Evolutionary conservation across 2,329 filamentous ascomycete species (phyloP).

Genomic region (Parafenestella ontariensis): DNA sequence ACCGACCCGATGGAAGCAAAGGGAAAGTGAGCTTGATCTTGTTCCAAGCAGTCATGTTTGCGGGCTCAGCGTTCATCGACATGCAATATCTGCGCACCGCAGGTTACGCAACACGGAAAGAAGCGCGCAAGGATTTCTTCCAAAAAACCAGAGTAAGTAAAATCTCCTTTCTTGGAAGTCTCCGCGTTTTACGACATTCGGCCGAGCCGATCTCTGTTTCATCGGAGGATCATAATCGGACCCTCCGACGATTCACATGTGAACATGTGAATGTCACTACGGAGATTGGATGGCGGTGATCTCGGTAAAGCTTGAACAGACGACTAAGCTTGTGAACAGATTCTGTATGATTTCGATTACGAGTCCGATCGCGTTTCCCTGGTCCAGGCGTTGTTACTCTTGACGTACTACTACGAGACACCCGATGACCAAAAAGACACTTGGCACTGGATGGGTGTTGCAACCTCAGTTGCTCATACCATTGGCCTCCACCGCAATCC

Average conservation of each 20-base stretch:
- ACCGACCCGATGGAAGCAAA: slow-evolving; percentile 70
- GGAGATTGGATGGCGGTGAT: neutral
- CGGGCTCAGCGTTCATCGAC: slow-evolving; percentile 86
- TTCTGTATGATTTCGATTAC: slow-evolving; percentile 95
- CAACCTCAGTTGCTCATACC: slow-evolving; percentile 89
- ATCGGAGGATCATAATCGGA: slow-evolving; percentile 4
- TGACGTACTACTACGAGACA: slow-evolving; percentile 98
- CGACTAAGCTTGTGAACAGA: slow-evolving; percentile 53
- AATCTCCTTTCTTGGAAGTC: slow-evolving; percentile 8
- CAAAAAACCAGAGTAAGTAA: slow-evolving; percentile 79
- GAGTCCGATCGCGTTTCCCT: slow-evolving; percentile 88
- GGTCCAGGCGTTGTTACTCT: slow-evolving; percentile 85
- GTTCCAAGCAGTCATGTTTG: slow-evolving; percentile 95
- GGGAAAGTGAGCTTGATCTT: slow-evolving; percentile 82
- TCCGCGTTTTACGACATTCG: slow-evolving; percentile 8
- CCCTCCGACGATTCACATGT: slow-evolving; percentile 15
- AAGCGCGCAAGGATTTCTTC: slow-evolving; percentile 87
- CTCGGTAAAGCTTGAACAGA: slow-evolving; percentile 1
- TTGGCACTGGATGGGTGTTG: slow-evolving; percentile 99
- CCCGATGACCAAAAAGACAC: slow-evolving; percentile 97
- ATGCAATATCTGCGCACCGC: slow-evolving; percentile 76
- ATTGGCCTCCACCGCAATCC: slow-evolving; percentile 92
- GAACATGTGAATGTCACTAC: slow-evolving; percentile 11
- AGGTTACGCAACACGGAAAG: slow-evolving; percentile 79
- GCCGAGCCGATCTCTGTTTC: slow-evolving; percentile 13